Base-by-base conservation (phyloP, 2,329 filamentous ascomycete genomes). In the Exophiala sp. region DNA sequence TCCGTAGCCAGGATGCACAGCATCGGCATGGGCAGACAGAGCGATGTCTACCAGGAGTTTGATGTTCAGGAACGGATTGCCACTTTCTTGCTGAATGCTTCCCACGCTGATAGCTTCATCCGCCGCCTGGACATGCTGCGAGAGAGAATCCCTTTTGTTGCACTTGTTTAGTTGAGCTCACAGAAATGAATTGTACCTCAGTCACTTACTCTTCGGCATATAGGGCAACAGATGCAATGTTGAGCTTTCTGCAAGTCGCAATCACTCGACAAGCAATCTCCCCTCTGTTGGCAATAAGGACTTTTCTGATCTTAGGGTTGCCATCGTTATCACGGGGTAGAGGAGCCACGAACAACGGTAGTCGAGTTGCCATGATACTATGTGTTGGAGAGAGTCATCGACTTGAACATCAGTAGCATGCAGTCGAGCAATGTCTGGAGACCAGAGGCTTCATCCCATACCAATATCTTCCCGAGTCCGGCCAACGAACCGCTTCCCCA, bases 1-100 rank as follows among this genome's bases (percentile, higher is more conserved):
- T 18, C 66, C 65, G 52, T 68, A 68, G 6, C 65, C 66, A 1
- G 66, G 66, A 38, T 61, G 58, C 6, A 68, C 49, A 1, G 65
- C 62, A 14, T 67, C 56, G 1, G 59, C 61, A n/a, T n/a, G n/a
- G n/a, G n/a, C 51, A 16, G 53, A 50, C 18, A 53, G 24, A 2
- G 64, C 66, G 11, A 60, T 57, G 8, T 58, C 50, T 6, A 67
- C 53, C 2, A 68, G 57, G 2, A 60, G 50, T 1, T 62, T 52
- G 16, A 63, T 58, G 41, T 68, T 58, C n/a, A 66, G 57, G 43
- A 65, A 67, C 3, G 61, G 60, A 30, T 62, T 63, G 2, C 48
- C 32, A 3, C 19, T 39, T 19, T 46, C 43, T 16, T 42, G 43
- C 13, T 59, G 52, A 38, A 63, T 58, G 39, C 58, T 57, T 8